Conservation (phyloP, 2,329 filamentous ascomycete genomes). For the Fusarium transvaalense region DNA sequence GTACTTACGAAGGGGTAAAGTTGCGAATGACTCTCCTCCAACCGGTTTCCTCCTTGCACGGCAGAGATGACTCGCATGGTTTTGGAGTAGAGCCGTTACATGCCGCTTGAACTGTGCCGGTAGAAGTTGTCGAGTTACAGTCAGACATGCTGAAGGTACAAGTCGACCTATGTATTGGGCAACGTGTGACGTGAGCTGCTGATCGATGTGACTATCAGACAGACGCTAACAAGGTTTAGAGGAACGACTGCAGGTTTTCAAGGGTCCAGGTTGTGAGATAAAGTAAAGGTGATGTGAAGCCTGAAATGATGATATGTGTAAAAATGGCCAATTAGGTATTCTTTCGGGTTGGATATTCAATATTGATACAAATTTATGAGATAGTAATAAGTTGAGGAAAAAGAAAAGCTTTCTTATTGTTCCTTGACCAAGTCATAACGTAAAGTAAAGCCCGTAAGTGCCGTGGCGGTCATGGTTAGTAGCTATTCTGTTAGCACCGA, state of each 20-base stretch:
- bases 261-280: background rate
- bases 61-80: slow-evolving; percentile 32
- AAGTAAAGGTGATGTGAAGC: background rate
- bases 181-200: slow-evolving; percentile 28
- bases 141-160: slow-evolving; percentile 34
- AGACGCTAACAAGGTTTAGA: slow-evolving; percentile 28
- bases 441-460: background rate
- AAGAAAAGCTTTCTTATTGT: background rate
- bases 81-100: slow-evolving; percentile 22
- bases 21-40: slow-evolving; percentile 64
- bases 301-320: background rate
- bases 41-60: slow-evolving; percentile 54
- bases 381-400: slow-evolving; percentile 2
- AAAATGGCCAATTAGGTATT: background rate
- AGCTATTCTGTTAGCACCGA: slow-evolving; percentile 21
- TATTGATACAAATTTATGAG: background rate
- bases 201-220: slow-evolving; percentile 22
- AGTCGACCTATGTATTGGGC: background rate
- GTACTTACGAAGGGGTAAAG: slow-evolving; percentile 66
- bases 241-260: background rate
- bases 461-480: slow-evolving; percentile 2
- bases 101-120: slow-evolving; percentile 4
- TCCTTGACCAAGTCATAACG: background rate
- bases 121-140: slow-evolving; percentile 23
- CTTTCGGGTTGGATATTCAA: background rate